Base-by-base conservation (phyloP, 164 flowering plant species). In the Houttuynia cordata region DNA sequence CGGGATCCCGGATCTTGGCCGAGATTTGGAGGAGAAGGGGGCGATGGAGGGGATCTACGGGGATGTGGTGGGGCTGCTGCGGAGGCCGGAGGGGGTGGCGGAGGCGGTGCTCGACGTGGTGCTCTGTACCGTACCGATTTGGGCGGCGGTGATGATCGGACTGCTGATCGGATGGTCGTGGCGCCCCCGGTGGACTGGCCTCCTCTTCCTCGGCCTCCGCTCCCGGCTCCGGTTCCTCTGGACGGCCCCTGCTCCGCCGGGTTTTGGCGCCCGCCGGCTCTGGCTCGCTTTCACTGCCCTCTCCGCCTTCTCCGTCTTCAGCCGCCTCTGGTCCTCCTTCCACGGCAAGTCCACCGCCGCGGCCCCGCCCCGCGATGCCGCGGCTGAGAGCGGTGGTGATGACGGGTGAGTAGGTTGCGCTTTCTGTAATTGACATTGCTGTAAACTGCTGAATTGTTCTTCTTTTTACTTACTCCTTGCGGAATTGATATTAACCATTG, bases 91-190 rank as follows among this genome's bases (percentile, higher is more conserved):
- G 18, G 76, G 78, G 9, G 57, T 86, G 8, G 59, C 76, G 21
- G 96, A 88, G 64, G 77, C 91, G 77, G 77, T 88, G 52, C 84
- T 93, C 92, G 99, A 90, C 88, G 83, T 93, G 57, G 72, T 93
- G 74, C 79, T 93, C 0, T 90, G 97, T 37, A 81, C 89, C 52
- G 99, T 93, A 0, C 99, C 99, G 75, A 93, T 93, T 65, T 90
- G 99, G 99, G 77, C 88, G 9, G 97, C 99, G 30, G 87, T 93
- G 19, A 83, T 88, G 86, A 90, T 93, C 62, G 96, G 99, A 10
- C 60, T 93, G 47, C 66, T 90, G 12, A 93, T 93, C 70, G 99
- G 99, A 9, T 93, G 99, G 96, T 88, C 99, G 0, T 93, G 99
- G 99, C 72, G 86, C 53, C 99, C 99, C 0, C 65, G 99, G 8